A percentile compares a stretch with the other conserved stretches of the same genome.
These are phyloP conservation scores for Trichophaea hybrida DNA, from an alignment of 2,329 filamentous ascomycete genomes.

Conservation along the genomic window DNA sequence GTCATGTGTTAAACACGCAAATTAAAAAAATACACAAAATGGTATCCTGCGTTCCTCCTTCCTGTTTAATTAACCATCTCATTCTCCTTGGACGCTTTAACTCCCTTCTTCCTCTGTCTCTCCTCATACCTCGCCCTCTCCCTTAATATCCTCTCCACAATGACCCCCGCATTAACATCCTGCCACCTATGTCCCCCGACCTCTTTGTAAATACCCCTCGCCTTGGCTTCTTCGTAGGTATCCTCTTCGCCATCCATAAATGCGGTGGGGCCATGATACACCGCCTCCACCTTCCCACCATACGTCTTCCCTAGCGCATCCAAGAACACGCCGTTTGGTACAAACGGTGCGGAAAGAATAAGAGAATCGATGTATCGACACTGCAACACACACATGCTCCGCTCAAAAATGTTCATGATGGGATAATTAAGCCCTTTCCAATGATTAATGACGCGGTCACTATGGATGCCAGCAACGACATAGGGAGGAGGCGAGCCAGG, in stretches of 20 bases:
- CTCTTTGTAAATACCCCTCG: slow-evolving; percentile 70
- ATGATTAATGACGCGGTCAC: slow-evolving; percentile 85
- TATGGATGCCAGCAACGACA: slow-evolving; percentile 85
- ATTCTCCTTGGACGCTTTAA: slow-evolving; percentile 49
- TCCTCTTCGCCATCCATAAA: slow-evolving; percentile 57
- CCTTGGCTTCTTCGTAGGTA: slow-evolving; percentile 51
- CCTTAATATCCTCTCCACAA: slow-evolving; percentile 79
- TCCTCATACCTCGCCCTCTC: slow-evolving; percentile 81
- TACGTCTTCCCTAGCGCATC: slow-evolving; percentile 46
- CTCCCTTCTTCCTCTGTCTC: slow-evolving; percentile 73
- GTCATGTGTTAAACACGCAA: background rate
- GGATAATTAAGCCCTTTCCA: slow-evolving; percentile 98
- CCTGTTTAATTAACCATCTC: background rate
- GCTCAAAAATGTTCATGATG: slow-evolving; percentile 98
- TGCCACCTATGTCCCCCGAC: slow-evolving; percentile 65
- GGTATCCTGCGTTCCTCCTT: background rate
- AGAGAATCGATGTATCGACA: slow-evolving; percentile 86
- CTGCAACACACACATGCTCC: slow-evolving; percentile 85
- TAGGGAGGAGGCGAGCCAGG: slow-evolving; percentile 68
- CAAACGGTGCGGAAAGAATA: slow-evolving; percentile 80
- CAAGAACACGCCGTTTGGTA: slow-evolving; percentile 66
- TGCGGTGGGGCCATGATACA: slow-evolving; percentile 92
- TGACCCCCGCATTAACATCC: slow-evolving; percentile 80
- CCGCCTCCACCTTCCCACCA: slow-evolving; percentile 52
- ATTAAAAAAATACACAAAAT: background rate